Evolutionary conservation across 106 monocot species (phyloP).

Genomic region (Dendrobium nobile): DNA sequence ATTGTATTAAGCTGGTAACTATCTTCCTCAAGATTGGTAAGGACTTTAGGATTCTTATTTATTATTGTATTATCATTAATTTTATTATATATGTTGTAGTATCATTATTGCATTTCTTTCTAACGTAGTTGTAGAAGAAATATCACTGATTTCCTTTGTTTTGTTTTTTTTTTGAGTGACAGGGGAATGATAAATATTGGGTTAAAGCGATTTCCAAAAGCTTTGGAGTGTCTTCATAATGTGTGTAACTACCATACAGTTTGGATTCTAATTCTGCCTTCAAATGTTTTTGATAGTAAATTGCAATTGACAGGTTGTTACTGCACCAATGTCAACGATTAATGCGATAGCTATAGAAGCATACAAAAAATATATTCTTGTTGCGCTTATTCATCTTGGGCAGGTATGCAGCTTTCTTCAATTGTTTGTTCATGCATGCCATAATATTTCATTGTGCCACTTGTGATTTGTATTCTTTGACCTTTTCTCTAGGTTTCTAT

Average conservation of each 20-base stretch:
- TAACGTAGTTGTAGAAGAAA: neutral
- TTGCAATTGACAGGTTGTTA: conserved; percentile 65
- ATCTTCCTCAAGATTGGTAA: neutral
- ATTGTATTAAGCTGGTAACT: neutral
- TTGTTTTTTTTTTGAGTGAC: conserved; percentile 13
- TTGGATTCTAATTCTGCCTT: conserved; percentile 1
- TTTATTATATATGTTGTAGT: neutral
- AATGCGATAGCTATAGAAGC: conserved; percentile 98
- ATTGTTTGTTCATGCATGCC: neutral
- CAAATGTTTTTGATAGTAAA: conserved; percentile 4
- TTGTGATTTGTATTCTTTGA: neutral
- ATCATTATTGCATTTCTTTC: neutral
- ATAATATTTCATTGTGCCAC: neutral
- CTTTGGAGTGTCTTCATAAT: conserved; percentile 79
- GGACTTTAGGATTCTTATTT: neutral
- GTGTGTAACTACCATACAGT: conserved; percentile 28
- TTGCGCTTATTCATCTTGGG: conserved; percentile 81
- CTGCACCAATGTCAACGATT: conserved; percentile 80
- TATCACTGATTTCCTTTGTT: neutral
- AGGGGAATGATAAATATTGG: conserved; percentile 98
- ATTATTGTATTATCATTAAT: neutral
- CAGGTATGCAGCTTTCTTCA: conserved; percentile 47
- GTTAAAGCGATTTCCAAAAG: conserved; percentile 62
- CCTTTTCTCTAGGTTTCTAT: neutral
- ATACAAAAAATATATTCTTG: conserved; percentile 91